Evolutionary conservation across 2,329 filamentous ascomycete genomes (phyloP).

Genomic region (Venturia aucupariae): DNA sequence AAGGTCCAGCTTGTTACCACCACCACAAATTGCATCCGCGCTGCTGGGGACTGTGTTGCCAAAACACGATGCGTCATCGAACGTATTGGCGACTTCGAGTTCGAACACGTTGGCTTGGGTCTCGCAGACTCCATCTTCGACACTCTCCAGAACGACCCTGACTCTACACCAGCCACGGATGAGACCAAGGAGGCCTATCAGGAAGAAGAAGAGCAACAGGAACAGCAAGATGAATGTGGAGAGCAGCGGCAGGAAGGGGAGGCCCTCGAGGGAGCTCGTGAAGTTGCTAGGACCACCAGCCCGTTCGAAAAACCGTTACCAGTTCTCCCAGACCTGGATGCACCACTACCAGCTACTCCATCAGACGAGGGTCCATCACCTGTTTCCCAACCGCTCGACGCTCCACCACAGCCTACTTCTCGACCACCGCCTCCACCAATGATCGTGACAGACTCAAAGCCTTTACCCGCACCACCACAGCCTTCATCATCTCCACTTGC

Average conservation of each 20-base stretch:
- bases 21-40: slow-evolving; percentile 79
- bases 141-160: slow-evolving; percentile 19
- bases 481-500: slow-evolving; percentile 26
- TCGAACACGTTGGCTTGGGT: slow-evolving; percentile 44
- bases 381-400: background rate
- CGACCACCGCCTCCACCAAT: slow-evolving; percentile 31
- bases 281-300: background rate
- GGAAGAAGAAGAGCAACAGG: slow-evolving; percentile 16
- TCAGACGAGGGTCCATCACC: background rate
- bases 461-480: slow-evolving; percentile 54
- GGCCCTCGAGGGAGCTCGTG: background rate
- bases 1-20: slow-evolving; percentile 66
- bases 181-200: slow-evolving; percentile 3
- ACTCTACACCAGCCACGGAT: background rate
- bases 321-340: slow-evolving; percentile 19
- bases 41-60: slow-evolving; percentile 82
- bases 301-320: slow-evolving; percentile 13
- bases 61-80: slow-evolving; percentile 81
- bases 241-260: background rate
- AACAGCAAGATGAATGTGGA: background rate
- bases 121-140: slow-evolving; percentile 34
- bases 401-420: slow-evolving; percentile 27
- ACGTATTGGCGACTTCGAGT: slow-evolving; percentile 82
- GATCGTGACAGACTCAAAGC: slow-evolving; percentile 50
- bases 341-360: slow-evolving; percentile 28